phyloP scores from a whole-genome alignment of 1,139 yeast genomes.

The Candida gigantensis region DNA sequence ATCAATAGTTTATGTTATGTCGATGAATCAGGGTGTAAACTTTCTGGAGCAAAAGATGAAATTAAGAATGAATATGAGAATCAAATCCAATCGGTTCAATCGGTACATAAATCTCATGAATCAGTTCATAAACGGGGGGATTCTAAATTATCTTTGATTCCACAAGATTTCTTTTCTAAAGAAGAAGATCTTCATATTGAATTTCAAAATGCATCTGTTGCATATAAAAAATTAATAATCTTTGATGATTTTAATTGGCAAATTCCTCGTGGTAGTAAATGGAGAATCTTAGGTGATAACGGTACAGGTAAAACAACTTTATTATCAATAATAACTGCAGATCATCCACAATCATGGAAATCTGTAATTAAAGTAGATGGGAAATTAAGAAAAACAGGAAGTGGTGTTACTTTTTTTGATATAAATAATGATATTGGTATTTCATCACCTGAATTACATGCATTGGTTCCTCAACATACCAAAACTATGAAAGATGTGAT shows the following conservation, averaged over 20 bases:
- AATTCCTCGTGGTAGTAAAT: constrained; percentile 69
- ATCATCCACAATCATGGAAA: constrained; percentile 96
- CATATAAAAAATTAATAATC: constrained; percentile 63
- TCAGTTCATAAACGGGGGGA: constrained; percentile 7
- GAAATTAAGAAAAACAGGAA: constrained; percentile 67
- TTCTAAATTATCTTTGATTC: constrained; percentile 9
- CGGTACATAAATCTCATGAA: constrained; percentile 13
- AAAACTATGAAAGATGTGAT: constrained; percentile 59
- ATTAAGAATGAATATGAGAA: neutral
- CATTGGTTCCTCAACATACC: constrained; percentile 62
- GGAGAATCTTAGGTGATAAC: constrained; percentile 89
- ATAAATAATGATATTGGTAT: constrained; percentile 82
- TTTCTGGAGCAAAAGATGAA: constrained; percentile 45
- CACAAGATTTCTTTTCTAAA: constrained; percentile 6
- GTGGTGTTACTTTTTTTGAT: constrained; percentile 68
- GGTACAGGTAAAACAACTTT: constrained; percentile 94
- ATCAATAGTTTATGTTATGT: constrained; percentile 68
- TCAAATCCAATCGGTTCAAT: constrained; percentile 3
- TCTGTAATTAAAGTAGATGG: constrained; percentile 67
- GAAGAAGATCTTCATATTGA: constrained; percentile 45
- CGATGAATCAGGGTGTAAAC: constrained; percentile 51
- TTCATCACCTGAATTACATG: constrained; percentile 89
- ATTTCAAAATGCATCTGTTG: constrained; percentile 63
- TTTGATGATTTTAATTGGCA: constrained; percentile 65
- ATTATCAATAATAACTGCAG: constrained; percentile 81